Evolutionary conservation across 1,284 basidiomycete genomes (phyloP).

Genomic region (Ganoderma lucidum): DNA sequence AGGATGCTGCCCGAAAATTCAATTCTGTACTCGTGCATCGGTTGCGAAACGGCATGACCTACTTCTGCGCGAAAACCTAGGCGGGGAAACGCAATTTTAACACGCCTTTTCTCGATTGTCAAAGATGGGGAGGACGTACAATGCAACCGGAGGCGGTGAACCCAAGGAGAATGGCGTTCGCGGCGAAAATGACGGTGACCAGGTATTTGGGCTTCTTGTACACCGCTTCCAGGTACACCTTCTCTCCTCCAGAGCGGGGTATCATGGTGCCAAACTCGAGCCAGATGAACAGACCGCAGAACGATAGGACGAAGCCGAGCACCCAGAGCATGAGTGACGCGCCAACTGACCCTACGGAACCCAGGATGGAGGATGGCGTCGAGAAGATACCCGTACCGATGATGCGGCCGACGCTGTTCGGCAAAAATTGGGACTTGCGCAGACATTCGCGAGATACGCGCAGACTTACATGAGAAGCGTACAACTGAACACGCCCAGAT

Average conservation of each 20-base stretch:
- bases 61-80: conserved; percentile 42
- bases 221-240: conserved; percentile 78
- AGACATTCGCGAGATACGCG: too few species aligned
- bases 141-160: conserved; percentile 67
- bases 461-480: conserved; percentile 40
- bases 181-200: conserved; percentile 64
- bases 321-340: conserved; percentile 76
- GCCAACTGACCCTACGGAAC: conserved; percentile 70
- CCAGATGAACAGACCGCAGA: conserved; percentile 72
- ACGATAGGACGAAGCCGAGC: conserved; percentile 68
- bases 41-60: background rate
- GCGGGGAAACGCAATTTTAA: background rate
- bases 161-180: conserved; percentile 68
- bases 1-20: conserved; percentile 49
- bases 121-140: conserved; percentile 43
- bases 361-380: conserved; percentile 67
- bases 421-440: background rate
- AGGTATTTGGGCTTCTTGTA: conserved; percentile 71
- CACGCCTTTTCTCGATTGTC: background rate
- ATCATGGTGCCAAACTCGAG: conserved; percentile 76
- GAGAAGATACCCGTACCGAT: conserved; percentile 74
- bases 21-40: background rate
- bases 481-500: conserved; percentile 43
- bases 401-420: conserved; percentile 54
- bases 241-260: conserved; percentile 67